Evolutionary conservation across 768 basidiomycete genomes (phyloP), one percentile per base, ranked within the genome.

Genomic region (Agaricus sinodeliciosus): DNA sequence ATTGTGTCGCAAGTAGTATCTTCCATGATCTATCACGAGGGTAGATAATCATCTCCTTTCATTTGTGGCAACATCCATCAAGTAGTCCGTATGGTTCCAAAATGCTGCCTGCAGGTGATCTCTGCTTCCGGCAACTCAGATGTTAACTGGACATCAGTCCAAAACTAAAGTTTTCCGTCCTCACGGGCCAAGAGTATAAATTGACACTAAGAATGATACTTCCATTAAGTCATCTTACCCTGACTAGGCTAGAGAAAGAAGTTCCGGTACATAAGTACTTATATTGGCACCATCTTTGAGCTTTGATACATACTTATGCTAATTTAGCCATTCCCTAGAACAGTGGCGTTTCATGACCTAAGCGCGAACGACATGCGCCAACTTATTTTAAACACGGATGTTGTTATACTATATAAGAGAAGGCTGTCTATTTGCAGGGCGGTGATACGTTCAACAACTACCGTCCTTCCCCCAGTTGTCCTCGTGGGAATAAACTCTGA

Each of bases 391-490:
- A 44, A 28, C 43, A 44, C 25, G 42, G 25, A 19, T 26, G 25
- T 19, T 43, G 11, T 18, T 44, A 44, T 25, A 44, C 28, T 27
- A 15, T 16, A 34, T 22, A 36, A 28, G 22, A 12, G 44, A 46
- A 34, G 37, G 4, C 28, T 36, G 45, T 53, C 51, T 39, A 53
- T 53, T 53, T 39, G 43, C 51, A 46, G 44, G 25, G 51, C 51
- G 60, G 54, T 58, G 59, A 59, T 60, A 58, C 57, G 55, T 56
- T 56, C 51, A 54, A 37, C 51, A 43, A 41, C 48, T 53, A 45
- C 55, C 51, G 54, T 55, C 46, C 35, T 52, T 48, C 55, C 49
- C 31, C 43, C 43, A 37, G 47, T 31, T 34, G 49, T 55, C 34
- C 43, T 9, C 50, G 43, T 28, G 43, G 34, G 28, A 41, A 42